Base-by-base conservation (phyloP, 768 basidiomycete species). In the Cyclocybe aegerita region DNA sequence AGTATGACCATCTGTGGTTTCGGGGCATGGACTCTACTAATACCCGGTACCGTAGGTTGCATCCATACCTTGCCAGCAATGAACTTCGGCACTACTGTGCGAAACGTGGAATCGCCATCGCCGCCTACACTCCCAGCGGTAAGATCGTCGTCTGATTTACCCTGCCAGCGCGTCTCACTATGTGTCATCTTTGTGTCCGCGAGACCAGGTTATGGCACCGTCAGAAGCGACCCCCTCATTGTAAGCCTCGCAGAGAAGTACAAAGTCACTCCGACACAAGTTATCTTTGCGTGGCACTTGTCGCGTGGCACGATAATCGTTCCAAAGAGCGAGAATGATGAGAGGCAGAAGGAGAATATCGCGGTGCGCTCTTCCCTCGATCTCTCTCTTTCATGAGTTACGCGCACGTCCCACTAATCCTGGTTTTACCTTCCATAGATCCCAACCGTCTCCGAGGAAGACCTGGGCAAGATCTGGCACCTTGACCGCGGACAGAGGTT, bases 341-440 rank as follows among this genome's bases (percentile, higher is more conserved):
- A 71, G 15, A 67, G 75, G 42, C 80, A 83, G 63, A 74, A 71
- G 58, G 72, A 75, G 49, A 82, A 82, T 52, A 50, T 81, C 33
- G 72, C 60, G 17, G 80, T 79, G 49, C 43, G 72, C 65, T 23
- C 23, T 23, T 23, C 23, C 0, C 5, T 23, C 5, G 23, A 23
- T 23, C 3, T 23, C n/a, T n/a, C n/a, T n/a, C n/a, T n/a, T n/a
- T n/a, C n/a, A n/a, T n/a, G n/a, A n/a, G n/a, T n/a, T n/a, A n/a
- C 5, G 23, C 23, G 23, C 3, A 23, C 23, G 5, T 23, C 3
- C 23, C 23, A n/a, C 23, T 23, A 23, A 23, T 23, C 23, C 82
- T 5, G 83, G 89, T 2, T 97, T 98, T 66, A 93, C 93, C 3
- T 78, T 99, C 49, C 49, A 93, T 23, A 62, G 60, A 43, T 62